Base-by-base conservation (phyloP, 768 basidiomycete genomes). In the Pleurotus tuoliensis region DNA sequence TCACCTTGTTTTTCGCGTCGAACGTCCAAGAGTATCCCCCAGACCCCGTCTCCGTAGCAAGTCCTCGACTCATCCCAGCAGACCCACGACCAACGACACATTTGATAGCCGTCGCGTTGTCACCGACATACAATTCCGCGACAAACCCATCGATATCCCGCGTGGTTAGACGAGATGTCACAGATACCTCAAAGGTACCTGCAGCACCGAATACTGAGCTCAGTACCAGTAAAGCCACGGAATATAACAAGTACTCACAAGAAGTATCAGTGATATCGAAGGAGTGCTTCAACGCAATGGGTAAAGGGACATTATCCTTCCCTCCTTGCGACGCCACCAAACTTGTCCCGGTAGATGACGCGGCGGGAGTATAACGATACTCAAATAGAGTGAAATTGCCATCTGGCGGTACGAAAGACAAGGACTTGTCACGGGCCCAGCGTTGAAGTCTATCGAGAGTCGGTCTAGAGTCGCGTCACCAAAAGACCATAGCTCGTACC, bases 401-500 rank as follows among this genome's bases (percentile, higher is more conserved):
- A 63, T 98, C 95, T 4, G 95, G 95, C 5, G 95, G 95, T 18
- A 98, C 83, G 67, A 98, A 98, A 1, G 95, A 96, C 41, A 98
- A 73, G 1, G 78, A 71, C 63, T 83, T 87, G 64, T 91, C 86
- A 39, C 85, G 82, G 20, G 78, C 74, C 89, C 92, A 97, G 56
- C 86, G 84, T 64, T 83, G 86, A 22, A 95, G 74, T 38, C 94
- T 95, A 22, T 7, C 11, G 61, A 6, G 45, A 58, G 13, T 47
- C 18, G 20, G 22, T 41, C 59, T 11, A 51, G 55, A 24, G 58
- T 60, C 55, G 45, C 54, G 57, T 34, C 49, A 18, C 47, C 38
- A 38, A 34, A 4, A 27, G 18, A 45, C 47, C 15, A 55, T 20
- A 2, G 39, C 9, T 67, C 82, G 57, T 68, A 92, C 92, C 95